A percentile compares a stretch with the other conserved stretches of the same genome.
Conservation (phyloP, 495 filamentous ascomycete species). For the Evansstolkia leycettana region DNA sequence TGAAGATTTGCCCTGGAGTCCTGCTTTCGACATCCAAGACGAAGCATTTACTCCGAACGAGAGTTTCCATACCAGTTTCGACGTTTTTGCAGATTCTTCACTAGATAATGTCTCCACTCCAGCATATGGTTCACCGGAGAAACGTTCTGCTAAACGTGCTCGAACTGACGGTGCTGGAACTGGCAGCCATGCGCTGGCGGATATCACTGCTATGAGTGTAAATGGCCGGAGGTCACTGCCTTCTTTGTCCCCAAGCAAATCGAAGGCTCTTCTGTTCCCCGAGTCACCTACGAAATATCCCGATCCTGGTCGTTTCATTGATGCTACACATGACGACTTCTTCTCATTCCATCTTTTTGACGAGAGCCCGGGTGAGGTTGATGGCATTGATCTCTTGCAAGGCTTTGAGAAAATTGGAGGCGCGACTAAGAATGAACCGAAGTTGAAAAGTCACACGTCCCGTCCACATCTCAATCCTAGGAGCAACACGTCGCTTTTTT, state of each 20-base stretch:
- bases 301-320: slow-evolving; percentile 44
- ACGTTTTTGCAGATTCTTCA: slow-evolving; percentile 58
- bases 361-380: slow-evolving; percentile 48
- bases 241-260: slow-evolving; percentile 14
- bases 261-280: slow-evolving; percentile 32
- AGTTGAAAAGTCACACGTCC: slow-evolving; percentile 16
- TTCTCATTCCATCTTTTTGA: slow-evolving; percentile 49
- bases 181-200: slow-evolving; percentile 43
- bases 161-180: slow-evolving; percentile 40
- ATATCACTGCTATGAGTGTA: slow-evolving; percentile 44
- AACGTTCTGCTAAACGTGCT: slow-evolving; percentile 54
- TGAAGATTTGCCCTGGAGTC: slow-evolving; percentile 60
- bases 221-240: slow-evolving; percentile 37
- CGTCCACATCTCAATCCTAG: slow-evolving; percentile 29
- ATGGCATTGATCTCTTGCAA: slow-evolving; percentile 72
- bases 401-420: slow-evolving; percentile 84
- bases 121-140: slow-evolving; percentile 60
- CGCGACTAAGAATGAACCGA: slow-evolving; percentile 19
- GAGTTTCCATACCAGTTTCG: slow-evolving; percentile 44
- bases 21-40: slow-evolving; percentile 57
- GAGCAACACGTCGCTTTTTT: slow-evolving; percentile 34
- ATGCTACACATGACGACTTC: slow-evolving; percentile 45
- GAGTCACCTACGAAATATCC: slow-evolving; percentile 34
- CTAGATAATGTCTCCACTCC: slow-evolving; percentile 35
- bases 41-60: slow-evolving; percentile 36